Evolutionary conservation across 306 rosid species (phyloP), one percentile per base, ranked within the genome.

Genomic region (Styphnolobium japonicum): DNA sequence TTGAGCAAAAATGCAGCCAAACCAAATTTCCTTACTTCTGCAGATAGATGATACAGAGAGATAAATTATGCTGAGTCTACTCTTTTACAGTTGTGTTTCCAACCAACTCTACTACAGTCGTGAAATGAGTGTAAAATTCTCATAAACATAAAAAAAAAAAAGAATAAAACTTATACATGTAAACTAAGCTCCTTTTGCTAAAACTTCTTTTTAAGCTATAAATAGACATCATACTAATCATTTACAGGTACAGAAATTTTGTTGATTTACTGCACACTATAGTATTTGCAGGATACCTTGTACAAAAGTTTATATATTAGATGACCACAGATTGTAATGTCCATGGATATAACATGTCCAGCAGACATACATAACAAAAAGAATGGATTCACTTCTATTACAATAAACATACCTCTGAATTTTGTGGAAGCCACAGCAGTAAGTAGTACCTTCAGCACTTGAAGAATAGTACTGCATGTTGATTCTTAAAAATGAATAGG

Each of bases 401-500:
- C 67, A 8, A 73, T 60, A 33, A 76, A 34, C 84, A 14, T 88
- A 96, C 99, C 98, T 93, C 99, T 88, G 81, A 96, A 96, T 87
- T 92, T 96, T 60, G 97, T 60, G 77, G 99, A 96, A 71, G 99
- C 96, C 83, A 93, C 99, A 6, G 98, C 97, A 57, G 98, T 96
- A 82, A 96, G 98, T 76, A 96, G 98, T 78, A 93, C 99, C 89
- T 96, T 96, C 90, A 96, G 85, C 89, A 96, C 99, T 90, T 96
- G 99, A 84, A 96, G 88, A 87, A 92, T 83, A 22, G 99, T 93
- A 82, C 99, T 96, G 97, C 93, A 88, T 25, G 69, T 85, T 22
- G 63, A 67, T 76, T 76, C 72, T 45, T 57, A 78, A 46, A 46
- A 79, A 65, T 86, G 71, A 82, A 78, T 61, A 83, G 65, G 46